These are phyloP conservation scores for Aegilops speltoides DNA, from an alignment of 176 grass and related monocot genomes.

Conservation along the genomic window DNA sequence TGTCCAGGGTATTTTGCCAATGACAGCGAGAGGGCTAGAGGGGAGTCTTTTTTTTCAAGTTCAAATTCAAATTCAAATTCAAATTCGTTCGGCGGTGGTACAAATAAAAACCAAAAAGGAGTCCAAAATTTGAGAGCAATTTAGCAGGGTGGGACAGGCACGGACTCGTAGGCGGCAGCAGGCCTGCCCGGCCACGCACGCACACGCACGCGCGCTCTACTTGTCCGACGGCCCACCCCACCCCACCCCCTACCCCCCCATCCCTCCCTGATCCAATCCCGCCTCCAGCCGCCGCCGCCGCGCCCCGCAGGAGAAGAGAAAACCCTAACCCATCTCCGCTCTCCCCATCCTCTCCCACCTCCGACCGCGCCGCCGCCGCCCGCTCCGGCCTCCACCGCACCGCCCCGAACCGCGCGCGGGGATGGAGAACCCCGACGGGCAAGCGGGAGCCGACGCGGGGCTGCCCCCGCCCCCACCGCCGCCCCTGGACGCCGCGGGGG, in stretches of 20 bases:
- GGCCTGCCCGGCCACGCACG: background rate
- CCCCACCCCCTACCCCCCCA: background rate
- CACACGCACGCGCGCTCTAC: background rate
- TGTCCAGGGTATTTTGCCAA: too few relatives aligned
- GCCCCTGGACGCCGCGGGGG: background rate
- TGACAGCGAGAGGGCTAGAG: too few relatives aligned
- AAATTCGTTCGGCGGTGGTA: too few relatives aligned
- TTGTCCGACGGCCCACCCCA: background rate
- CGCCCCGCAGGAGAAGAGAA: background rate
- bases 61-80: too few relatives aligned
- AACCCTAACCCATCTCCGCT: background rate
- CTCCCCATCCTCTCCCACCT: background rate
- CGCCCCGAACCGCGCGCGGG: too few relatives aligned
- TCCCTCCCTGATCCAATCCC: constrained; percentile 42
- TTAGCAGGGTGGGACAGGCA: background rate
- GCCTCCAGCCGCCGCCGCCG: constrained; percentile 22
- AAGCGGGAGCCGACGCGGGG: background rate
- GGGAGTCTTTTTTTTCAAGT: too few relatives aligned
- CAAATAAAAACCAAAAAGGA: too few relatives aligned
- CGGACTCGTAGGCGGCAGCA: background rate
- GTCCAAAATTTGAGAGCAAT: background rate
- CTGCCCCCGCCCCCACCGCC: background rate
- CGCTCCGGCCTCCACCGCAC: background rate
- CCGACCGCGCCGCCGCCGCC: background rate
- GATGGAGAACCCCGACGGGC: background rate